Evolutionary conservation across 768 basidiomycete genomes (phyloP).

Genomic region (Nidularia sp.): DNA sequence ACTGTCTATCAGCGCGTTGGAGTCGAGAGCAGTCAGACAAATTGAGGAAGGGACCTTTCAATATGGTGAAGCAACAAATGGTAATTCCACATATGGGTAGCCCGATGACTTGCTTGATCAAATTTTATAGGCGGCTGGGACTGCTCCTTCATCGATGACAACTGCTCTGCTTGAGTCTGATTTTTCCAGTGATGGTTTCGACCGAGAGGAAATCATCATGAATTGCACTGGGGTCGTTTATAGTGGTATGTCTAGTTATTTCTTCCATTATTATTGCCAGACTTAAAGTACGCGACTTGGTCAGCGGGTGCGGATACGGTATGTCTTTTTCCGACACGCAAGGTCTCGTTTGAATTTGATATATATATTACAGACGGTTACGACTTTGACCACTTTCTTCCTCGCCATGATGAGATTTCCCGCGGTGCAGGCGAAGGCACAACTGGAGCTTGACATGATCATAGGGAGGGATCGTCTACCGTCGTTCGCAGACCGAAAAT

Average conservation of each 20-base stretch:
- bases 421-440: conserved; percentile 23
- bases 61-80: neutral
- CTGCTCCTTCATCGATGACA: neutral
- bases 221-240: neutral
- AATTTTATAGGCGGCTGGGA: neutral
- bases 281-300: neutral
- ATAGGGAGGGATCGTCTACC: conserved; percentile 28
- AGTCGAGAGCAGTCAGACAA: neutral
- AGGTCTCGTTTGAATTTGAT: no score
- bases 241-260: neutral
- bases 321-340: neutral
- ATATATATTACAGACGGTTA: neutral
- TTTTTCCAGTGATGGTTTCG: neutral
- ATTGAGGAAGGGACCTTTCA: neutral
- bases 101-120: neutral
- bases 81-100: neutral
- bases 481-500: conserved; percentile 17
- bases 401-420: conserved; percentile 14
- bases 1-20: neutral
- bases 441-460: conserved; percentile 31
- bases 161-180: neutral
- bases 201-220: neutral
- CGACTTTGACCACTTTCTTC: neutral
- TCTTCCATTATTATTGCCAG: neutral
- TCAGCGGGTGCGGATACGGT: neutral